A percentile compares a stretch with the other conserved stretches of the same genome.
Evolutionary conservation across 305 asterid genomes (phyloP).

Genomic region (Solanum hybrid): DNA sequence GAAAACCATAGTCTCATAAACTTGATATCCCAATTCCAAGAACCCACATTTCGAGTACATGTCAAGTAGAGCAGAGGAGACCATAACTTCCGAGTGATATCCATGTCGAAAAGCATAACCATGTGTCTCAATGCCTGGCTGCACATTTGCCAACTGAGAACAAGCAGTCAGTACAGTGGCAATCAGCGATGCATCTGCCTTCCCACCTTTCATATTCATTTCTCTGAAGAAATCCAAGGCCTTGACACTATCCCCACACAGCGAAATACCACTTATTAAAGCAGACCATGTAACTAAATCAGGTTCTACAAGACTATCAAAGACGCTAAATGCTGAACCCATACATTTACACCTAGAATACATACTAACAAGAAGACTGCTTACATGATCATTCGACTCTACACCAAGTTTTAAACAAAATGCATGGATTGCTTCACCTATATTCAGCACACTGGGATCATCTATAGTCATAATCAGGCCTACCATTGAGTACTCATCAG

Average conservation of each 20-base stretch:
- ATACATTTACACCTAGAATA: slow-evolving; percentile 42
- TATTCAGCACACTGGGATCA: slow-evolving; percentile 13
- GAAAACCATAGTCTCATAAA: slow-evolving; percentile 36
- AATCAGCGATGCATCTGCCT: slow-evolving; percentile 39
- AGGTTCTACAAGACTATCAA: slow-evolving; percentile 27
- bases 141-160: slow-evolving; percentile 34
- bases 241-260: slow-evolving; percentile 24
- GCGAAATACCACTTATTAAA: slow-evolving; percentile 49
- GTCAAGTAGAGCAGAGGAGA: slow-evolving; percentile 70
- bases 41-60: slow-evolving; percentile 88
- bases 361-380: slow-evolving; percentile 52
- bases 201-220: slow-evolving; percentile 26
- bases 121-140: slow-evolving; percentile 61
- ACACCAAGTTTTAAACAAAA: slow-evolving; percentile 44
- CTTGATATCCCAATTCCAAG: slow-evolving; percentile 42
- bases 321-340: slow-evolving; percentile 40
- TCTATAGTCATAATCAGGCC: slow-evolving; percentile 37
- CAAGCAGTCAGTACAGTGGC: slow-evolving; percentile 46
- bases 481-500: slow-evolving; percentile 67
- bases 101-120: slow-evolving; percentile 51
- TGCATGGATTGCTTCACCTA: slow-evolving; percentile 50
- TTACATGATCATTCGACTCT: slow-evolving; percentile 44
- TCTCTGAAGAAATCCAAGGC: slow-evolving; percentile 42
- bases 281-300: slow-evolving; percentile 84
- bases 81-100: slow-evolving; percentile 23